These are phyloP conservation scores for Umbelopsis isabellina DNA, from an alignment of 192 early-diverging fungal genomes.

Conservation along the genomic window DNA sequence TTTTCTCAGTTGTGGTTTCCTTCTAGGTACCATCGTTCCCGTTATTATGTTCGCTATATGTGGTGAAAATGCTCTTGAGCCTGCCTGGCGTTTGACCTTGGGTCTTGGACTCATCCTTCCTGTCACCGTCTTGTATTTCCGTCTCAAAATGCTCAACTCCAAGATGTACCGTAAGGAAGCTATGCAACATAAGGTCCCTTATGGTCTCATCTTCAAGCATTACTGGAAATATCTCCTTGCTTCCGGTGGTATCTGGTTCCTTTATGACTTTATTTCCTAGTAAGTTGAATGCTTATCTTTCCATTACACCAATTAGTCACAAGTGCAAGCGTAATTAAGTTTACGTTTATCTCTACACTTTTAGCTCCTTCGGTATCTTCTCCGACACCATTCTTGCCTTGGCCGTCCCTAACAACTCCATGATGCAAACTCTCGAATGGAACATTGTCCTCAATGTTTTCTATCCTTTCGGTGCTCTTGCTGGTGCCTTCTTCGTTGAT, in stretches of 20 bases:
- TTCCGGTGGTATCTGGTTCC: slow-evolving; percentile 51
- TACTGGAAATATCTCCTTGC: slow-evolving; percentile 59
- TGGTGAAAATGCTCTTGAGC: slow-evolving; percentile 43
- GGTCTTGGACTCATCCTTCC: slow-evolving; percentile 54
- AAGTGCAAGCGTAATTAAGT: background rate
- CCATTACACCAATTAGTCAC: background rate
- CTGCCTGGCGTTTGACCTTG: slow-evolving; percentile 55
- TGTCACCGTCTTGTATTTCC: slow-evolving; percentile 53
- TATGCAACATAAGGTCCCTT: slow-evolving; percentile 52
- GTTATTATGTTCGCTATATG: slow-evolving; percentile 44
- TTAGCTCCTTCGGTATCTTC: slow-evolving; percentile 37
- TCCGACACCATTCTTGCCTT: slow-evolving; percentile 32
- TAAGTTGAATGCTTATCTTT: background rate
- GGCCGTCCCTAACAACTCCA: slow-evolving; percentile 34
- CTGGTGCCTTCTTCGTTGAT: slow-evolving; percentile 49
- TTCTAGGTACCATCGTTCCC: slow-evolving; percentile 47
- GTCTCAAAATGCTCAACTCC: slow-evolving; percentile 61
- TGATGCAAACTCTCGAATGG: slow-evolving; percentile 57
- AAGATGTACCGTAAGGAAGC: slow-evolving; percentile 51
- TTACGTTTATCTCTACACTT: background rate
- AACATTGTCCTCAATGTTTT: slow-evolving; percentile 54
- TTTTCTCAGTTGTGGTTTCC: slow-evolving; percentile 39
- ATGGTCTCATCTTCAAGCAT: slow-evolving; percentile 49
- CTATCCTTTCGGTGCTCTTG: slow-evolving; percentile 53
- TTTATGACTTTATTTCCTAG: slow-evolving; percentile 47